phyloP scores from a whole-genome alignment of 2,329 filamentous ascomycete genomes.

The Cercospora sojina region DNA sequence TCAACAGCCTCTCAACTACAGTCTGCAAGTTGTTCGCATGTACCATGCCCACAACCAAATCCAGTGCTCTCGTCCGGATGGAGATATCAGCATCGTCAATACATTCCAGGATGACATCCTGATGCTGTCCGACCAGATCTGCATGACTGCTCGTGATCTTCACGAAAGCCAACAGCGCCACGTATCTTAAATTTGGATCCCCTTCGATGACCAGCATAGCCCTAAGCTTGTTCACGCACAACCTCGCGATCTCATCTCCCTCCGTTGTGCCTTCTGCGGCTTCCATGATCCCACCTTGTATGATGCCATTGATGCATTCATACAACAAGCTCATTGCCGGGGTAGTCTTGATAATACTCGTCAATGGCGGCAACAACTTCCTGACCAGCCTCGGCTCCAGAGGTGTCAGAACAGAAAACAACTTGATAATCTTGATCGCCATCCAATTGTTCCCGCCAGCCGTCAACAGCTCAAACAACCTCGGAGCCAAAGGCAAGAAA shows the following conservation, averaged over 20 bases:
- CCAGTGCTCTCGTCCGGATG: constrained; percentile 87
- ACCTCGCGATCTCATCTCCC: constrained; percentile 83
- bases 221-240: constrained; percentile 89
- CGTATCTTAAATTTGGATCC: constrained; percentile 96
- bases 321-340: constrained; percentile 97
- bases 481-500: constrained; percentile 85
- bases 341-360: constrained; percentile 89
- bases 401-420: constrained; percentile 92
- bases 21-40: constrained; percentile 78
- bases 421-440: constrained; percentile 98
- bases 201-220: constrained; percentile 93
- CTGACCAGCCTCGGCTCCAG: constrained; percentile 86
- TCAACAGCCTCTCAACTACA: constrained; percentile 83
- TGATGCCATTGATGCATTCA: constrained; percentile 97
- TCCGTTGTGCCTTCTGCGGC: constrained; percentile 76
- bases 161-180: constrained; percentile 91
- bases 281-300: constrained; percentile 90
- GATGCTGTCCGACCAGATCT: constrained; percentile 82
- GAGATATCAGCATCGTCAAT: constrained; percentile 95
- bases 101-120: constrained; percentile 94
- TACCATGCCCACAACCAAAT: constrained; percentile 92
- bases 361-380: constrained; percentile 86
- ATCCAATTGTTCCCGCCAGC: constrained; percentile 98
- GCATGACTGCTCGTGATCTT: constrained; percentile 89
- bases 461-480: constrained; percentile 88